phyloP scores from a whole-genome alignment of 2,329 filamentous ascomycete species.

The Mycosphaerelloides madeirae region DNA sequence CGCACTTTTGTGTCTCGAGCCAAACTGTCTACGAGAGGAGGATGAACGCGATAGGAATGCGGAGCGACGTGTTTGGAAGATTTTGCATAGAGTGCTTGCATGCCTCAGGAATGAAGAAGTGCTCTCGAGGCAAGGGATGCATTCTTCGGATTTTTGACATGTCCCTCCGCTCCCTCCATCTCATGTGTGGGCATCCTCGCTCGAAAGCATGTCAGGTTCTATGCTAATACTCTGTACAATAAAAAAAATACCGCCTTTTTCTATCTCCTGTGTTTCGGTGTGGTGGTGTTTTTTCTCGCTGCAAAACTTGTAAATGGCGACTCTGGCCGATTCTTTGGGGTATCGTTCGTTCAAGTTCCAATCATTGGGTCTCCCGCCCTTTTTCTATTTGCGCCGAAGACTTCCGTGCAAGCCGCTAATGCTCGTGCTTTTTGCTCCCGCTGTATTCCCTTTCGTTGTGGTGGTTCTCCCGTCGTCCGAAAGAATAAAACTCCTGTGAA shows the following conservation, averaged over 20 bases:
- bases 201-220: no score
- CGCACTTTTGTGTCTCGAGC: constrained; percentile 3
- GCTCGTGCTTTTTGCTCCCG: not conserved
- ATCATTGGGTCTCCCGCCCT: not conserved
- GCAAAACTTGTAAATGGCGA: no score
- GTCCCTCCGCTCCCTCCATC: not conserved
- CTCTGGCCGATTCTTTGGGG: constrained; percentile 8
- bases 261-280: no score
- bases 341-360: constrained; percentile 5
- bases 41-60: no score
- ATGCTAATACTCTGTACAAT: no score
- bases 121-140: constrained; percentile 2
- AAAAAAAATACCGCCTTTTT: no score
- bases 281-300: no score
- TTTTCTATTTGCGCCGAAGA: no score
- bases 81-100: constrained; percentile 7
- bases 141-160: not conserved
- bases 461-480: no score
- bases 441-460: not conserved
- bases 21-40: no score
- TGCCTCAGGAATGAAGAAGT: not conserved
- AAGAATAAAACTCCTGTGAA: not conserved
- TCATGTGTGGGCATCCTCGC: not conserved
- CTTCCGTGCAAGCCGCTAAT: no score
- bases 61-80: no score